Conservation (phyloP, 1,139 yeast genomes). For the Protomyces inundatus region DNA sequence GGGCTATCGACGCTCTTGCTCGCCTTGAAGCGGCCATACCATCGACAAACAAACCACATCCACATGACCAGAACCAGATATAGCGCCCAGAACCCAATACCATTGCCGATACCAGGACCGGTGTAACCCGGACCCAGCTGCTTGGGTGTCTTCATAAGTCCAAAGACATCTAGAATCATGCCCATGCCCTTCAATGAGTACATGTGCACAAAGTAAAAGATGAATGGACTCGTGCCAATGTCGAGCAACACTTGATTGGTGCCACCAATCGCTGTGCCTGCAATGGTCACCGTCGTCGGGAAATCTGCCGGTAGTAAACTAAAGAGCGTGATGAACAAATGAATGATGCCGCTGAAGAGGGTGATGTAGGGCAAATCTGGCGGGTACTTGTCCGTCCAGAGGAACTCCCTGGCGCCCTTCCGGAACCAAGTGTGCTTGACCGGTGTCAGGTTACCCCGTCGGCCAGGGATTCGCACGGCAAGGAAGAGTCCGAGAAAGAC, state of each 20-base stretch:
- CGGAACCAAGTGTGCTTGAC: conserved; percentile 21
- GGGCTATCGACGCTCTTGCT: conserved; percentile 8
- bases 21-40: conserved; percentile 19
- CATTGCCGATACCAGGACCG: conserved; percentile 15
- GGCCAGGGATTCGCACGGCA: conserved; percentile 19
- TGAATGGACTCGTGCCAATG: conserved; percentile 20
- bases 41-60: conserved; percentile 25
- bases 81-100: conserved; percentile 13
- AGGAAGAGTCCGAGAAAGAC: not conserved
- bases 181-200: conserved; percentile 12
- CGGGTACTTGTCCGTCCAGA: conserved; percentile 25
- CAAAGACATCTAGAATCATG: not conserved
- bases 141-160: conserved; percentile 4
- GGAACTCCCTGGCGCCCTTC: conserved; percentile 11
- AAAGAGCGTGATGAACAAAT: conserved; percentile 8
- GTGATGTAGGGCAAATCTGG: conserved; percentile 21
- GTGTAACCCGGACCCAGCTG: conserved; percentile 16
- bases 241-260: conserved; percentile 24
- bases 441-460: conserved; percentile 20
- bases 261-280: not conserved
- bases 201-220: conserved; percentile 22
- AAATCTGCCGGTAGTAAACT: conserved; percentile 14
- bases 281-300: not conserved
- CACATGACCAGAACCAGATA: conserved; percentile 10
- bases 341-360: conserved; percentile 15